phyloP scores from a whole-genome alignment of 179 eudicot genomes.

The Actinidia arguta region DNA sequence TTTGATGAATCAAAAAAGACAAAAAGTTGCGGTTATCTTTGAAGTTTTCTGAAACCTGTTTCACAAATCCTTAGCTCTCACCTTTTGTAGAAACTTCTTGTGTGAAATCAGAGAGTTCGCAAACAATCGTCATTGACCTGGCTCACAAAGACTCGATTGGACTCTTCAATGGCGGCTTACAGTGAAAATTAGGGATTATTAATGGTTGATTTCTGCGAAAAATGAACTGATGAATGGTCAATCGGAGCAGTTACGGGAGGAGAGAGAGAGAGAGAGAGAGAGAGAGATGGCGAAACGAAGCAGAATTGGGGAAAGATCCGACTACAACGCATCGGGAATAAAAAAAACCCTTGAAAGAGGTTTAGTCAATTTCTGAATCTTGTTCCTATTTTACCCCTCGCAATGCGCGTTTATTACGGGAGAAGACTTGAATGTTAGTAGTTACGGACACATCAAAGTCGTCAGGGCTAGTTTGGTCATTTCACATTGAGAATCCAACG shows the following conservation, averaged over 20 bases:
- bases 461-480: background rate
- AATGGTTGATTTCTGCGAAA: background rate
- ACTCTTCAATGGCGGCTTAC: background rate
- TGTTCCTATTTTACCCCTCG: background rate
- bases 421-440: background rate
- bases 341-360: background rate
- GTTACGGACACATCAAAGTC: background rate
- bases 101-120: background rate
- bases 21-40: background rate
- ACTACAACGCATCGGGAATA: background rate
- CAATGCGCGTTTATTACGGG: background rate
- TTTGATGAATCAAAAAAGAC: background rate
- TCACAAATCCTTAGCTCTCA: background rate
- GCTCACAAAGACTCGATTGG: background rate
- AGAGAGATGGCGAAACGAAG: conserved; percentile 2
- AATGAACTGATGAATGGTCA: background rate
- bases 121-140: background rate
- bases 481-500: background rate
- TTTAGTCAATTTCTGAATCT: background rate
- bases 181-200: background rate
- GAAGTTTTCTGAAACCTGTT: background rate
- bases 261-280: background rate
- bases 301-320: background rate
- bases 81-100: conserved; percentile 9
- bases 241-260: background rate